Base-by-base conservation (phyloP, 108 stramenopile species). In the Mediolabrus comicus region DNA sequence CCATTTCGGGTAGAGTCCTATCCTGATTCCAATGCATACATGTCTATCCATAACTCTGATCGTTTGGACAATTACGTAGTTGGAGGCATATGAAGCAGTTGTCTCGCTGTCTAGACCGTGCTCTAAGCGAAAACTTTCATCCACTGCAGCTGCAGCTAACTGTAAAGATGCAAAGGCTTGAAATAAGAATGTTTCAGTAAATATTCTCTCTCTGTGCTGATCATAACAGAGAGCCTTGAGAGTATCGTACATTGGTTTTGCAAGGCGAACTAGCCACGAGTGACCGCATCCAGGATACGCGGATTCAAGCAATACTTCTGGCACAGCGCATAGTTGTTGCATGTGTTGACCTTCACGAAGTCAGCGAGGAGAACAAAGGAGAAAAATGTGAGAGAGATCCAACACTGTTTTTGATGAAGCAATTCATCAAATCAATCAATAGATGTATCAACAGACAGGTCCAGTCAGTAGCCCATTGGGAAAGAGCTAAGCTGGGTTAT, bases 191-290 rank as follows among this genome's bases (percentile, higher is more conserved):
- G 67, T 69, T 25, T 91, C 92, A 33, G 87, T 86, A 60, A 74
- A 94, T 13, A 82, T 75, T 16, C 87, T 68, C 65, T 94, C 89
- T 61, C 92, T 72, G 62, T 89, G 87, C 10, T 88, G 74, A 81
- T 89, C 89, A 26, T 87, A 68, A 14, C 83, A 66, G 16, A 78
- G 63, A 0, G 89, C 61, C 69, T 94, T 94, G 43, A 94, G 74
- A 16, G 84, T 77, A 59, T 94, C 92, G 51, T 94, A 94, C 28
- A 91, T 69, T 4, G 92, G 92, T 60, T 91, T 94, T 0, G 83
- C 84, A 32, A 91, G 58, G 0, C 89, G 85, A 36, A 57, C 62
- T 19, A 94, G 53, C 72, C 88, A 94, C 19, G 63, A 57, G 13
- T 60, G 36, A 10, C 57, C 70, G 19, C 56, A 70, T 9, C 57